Base-by-base conservation (phyloP, 2,329 filamentous ascomycete genomes). In the Fusarium sp. region DNA sequence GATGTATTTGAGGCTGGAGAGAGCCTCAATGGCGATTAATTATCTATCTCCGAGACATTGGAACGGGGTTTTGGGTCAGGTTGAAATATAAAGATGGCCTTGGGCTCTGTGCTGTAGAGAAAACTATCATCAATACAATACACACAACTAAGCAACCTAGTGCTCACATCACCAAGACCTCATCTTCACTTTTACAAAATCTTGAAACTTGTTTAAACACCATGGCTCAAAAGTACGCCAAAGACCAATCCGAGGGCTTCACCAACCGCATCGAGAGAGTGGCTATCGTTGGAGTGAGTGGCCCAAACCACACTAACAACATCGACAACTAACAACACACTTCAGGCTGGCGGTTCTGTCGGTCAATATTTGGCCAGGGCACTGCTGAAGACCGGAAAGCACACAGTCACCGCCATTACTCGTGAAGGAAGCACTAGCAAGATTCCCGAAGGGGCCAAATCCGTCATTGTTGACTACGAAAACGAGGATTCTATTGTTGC, bases 361-460 rank as follows among this genome's bases (percentile, higher is more conserved):
- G 86, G 86, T 27, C 77, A 75, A 5, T 75, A 81, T 63, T 79
- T 88, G 22, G 74, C 82, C 2, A 71, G 80, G 6, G 80, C 80
- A 6, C 84, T 90, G 1, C 77, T 89, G 4, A 76, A 83, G 14
- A 84, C 83, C 1, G 86, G 86, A 43, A 87, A 84, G 70, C 88
- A 90, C 75, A 83, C 80, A 14, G 81, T 90, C 33, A 90, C 87
- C 0, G 88, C 86, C 20, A 80, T 89, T 27, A 86, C 86, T 12
- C 87, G 88, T 32, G 76, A 77, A 27, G 82, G 79, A 57, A 87
- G 86, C 77, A 69, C 71, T 1, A 82, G 78, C 70, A 80, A 74
- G 17, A 75, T 89, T 4, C 87, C 89, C 4, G 70, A 82, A 2
- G 86, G 86, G 15, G 82, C 88, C 33, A 80, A 80, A 2, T 76